These are phyloP conservation scores for Tetrapisispora fleetii DNA, from an alignment of 805 yeast genomes.

Conservation along the genomic window DNA sequence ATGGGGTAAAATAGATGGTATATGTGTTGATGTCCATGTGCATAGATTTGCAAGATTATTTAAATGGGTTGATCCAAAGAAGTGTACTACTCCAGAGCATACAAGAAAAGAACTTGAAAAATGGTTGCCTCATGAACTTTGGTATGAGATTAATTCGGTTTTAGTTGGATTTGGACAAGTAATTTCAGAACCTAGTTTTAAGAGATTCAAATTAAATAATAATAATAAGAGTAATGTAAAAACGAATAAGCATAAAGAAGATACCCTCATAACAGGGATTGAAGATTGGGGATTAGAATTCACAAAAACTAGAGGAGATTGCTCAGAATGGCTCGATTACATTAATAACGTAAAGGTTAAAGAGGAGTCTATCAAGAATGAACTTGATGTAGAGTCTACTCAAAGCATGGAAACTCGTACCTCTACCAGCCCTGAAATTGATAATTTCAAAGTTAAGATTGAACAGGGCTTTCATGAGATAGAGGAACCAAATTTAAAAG, in stretches of 20 bases:
- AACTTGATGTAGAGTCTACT: neutral
- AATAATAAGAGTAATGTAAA: constrained; percentile 39
- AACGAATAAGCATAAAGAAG: constrained; percentile 14
- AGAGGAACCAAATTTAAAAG: neutral
- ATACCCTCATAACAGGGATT: constrained; percentile 8
- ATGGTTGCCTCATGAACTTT: constrained; percentile 64
- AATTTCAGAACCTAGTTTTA: constrained; percentile 63
- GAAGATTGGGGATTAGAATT: constrained; percentile 12
- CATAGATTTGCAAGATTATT: constrained; percentile 72
- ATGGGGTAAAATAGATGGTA: constrained; percentile 68
- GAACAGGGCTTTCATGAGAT: neutral
- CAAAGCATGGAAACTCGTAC: neutral
- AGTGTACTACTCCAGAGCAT: constrained; percentile 57
- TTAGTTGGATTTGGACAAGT: constrained; percentile 93
- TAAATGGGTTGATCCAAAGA: constrained; percentile 53
- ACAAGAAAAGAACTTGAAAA: constrained; percentile 58
- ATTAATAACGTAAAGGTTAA: constrained; percentile 2
- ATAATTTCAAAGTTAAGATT: neutral
- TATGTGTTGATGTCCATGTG: constrained; percentile 92
- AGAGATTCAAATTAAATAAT: constrained; percentile 12
- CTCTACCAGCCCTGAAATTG: neutral
- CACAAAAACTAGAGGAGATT: constrained; percentile 35
- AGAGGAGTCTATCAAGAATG: neutral
- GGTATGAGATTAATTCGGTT: constrained; percentile 80
- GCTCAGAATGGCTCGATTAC: constrained; percentile 30